A percentile compares a stretch with the other conserved stretches of the same genome.
phyloP scores from a whole-genome alignment of 306 rosid genomes.

The Astragalus membranaceus region DNA sequence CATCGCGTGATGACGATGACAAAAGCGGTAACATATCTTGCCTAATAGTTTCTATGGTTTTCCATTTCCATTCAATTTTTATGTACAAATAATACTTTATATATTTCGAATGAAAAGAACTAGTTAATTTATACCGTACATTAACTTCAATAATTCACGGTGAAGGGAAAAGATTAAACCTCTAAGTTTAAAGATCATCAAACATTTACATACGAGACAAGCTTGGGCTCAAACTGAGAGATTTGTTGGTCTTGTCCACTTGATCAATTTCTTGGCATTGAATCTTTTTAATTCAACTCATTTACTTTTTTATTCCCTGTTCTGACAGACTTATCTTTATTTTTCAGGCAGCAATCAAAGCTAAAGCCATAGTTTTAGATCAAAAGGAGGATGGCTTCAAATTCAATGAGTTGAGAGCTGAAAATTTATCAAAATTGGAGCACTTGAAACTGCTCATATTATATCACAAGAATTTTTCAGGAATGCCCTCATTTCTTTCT shows the following conservation, averaged over 20 bases:
- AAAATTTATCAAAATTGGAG: neutral
- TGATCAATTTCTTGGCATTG: neutral
- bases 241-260: neutral
- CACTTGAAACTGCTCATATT: neutral
- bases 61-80: neutral
- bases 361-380: conserved; percentile 14
- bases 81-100: no score
- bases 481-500: neutral
- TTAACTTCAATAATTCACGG: no score
- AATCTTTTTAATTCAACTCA: neutral
- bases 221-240: no score
- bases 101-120: no score
- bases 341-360: neutral
- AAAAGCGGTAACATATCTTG: neutral
- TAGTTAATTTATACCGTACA: no score
- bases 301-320: no score
- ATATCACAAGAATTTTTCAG: neutral
- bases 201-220: no score
- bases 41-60: neutral
- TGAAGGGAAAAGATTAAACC: no score
- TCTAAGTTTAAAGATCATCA: no score
- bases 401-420: neutral
- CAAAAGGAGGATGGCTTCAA: neutral
- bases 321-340: neutral
- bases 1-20: neutral